Evolutionary conservation across 2,329 filamentous ascomycete species (phyloP), one percentile per base, ranked within the genome.

Genomic region (Drechslerella stenobrocha): DNA sequence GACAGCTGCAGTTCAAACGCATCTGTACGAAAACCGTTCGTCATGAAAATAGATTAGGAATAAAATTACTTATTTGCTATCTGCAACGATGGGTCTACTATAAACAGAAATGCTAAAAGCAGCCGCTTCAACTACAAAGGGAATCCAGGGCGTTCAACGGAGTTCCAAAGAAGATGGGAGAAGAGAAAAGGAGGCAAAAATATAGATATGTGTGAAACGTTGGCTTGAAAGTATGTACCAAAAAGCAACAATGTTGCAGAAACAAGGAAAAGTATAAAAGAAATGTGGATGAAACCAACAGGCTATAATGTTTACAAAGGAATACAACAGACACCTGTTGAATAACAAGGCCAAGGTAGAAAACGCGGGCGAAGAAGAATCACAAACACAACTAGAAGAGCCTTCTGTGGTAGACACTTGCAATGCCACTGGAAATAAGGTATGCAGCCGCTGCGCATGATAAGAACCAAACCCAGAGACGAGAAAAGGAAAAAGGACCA

Each of bases 321-420:
- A 58, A 28, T 56, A 65, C 44, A 52, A 32, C 30, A 52, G 22
- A 22, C 13, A 51, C 22, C 20, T 42, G 48, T 9, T 42, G 13
- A 13, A 52, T 30, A 47, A 47, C 5, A 47, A 23, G 3, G 18
- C 13, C 13, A 4, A 3, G 18, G 37, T 6, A 37, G 28, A 47
- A 51, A 35, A 5, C n/a, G 30, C 26, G n/a, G 35, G 40, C 37
- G 34, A 26, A 45, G 24, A 13, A 34, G 11, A 30, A 44, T n/a
- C 32, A 15, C 7, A 42, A 55, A 13, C 15, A 20, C 42, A 56
- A 52, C 37, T 42, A 34, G 50, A 42, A 56, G 20, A 51, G 28
- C 55, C 35, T 45, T 53, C 61, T 56, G 37, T 60, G 63, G 51
- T 60, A 59, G 44, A 59, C 55, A 45, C 59, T 52, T 40, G 18